Conservation (phyloP, 345 rosid genomes). For the Draba incana region DNA sequence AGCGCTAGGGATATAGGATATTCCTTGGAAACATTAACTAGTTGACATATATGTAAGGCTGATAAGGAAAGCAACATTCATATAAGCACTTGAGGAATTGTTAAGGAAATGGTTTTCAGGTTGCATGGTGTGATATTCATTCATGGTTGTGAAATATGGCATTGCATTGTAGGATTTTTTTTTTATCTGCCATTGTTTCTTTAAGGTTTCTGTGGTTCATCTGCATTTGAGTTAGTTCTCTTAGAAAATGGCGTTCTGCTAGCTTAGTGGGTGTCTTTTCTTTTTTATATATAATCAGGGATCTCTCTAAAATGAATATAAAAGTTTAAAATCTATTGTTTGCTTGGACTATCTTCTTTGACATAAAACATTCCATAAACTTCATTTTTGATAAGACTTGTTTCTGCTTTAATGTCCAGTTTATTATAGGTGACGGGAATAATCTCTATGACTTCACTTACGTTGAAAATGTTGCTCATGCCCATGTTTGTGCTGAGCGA, state of each 20-base stretch:
- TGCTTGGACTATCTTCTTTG: conserved; percentile 15
- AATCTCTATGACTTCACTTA: conserved; percentile 82
- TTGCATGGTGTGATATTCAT: not conserved
- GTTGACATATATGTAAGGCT: conserved; percentile 12
- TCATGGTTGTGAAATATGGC: conserved; percentile 9
- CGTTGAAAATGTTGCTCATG: conserved; percentile 95
- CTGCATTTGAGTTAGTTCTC: not conserved
- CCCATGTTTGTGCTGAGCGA: conserved; percentile 91
- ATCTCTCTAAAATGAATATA: conserved; percentile 11
- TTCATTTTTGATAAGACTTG: conserved; percentile 13
- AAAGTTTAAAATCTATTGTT: conserved; percentile 9
- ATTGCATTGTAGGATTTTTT: not conserved
- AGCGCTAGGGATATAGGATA: not conserved
- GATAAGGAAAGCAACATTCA: conserved; percentile 7
- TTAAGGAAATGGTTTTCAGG: not conserved
- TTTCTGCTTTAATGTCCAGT: conserved; percentile 50
- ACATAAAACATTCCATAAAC: not conserved
- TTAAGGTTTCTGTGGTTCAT: conserved; percentile 8
- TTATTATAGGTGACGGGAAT: conserved; percentile 90
- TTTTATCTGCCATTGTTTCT: conserved; percentile 12
- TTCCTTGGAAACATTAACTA: not conserved
- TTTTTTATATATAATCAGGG: conserved; percentile 5
- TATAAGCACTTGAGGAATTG: conserved; percentile 15
- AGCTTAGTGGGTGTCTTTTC: not conserved
- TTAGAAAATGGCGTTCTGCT: conserved; percentile 30